These are phyloP conservation scores for Panaeolus papilionaceus DNA, from an alignment of 768 basidiomycete species.

Conservation along the genomic window DNA sequence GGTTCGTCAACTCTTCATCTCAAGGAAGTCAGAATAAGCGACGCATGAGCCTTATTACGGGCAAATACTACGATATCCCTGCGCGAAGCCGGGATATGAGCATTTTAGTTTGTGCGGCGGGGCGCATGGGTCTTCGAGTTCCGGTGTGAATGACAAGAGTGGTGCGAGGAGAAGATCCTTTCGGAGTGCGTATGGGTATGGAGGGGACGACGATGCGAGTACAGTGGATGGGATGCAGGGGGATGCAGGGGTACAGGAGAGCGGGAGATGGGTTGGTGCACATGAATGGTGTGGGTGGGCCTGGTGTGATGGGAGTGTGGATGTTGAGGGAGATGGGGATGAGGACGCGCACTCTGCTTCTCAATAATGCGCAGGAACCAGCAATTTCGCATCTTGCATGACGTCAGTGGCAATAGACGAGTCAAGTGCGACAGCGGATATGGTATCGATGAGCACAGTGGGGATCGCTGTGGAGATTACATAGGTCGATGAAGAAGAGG, in stretches of 20 bases:
- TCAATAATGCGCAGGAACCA: no score
- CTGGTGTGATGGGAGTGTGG: no score
- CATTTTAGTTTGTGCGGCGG: conserved; percentile 44
- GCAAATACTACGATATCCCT: conserved; percentile 60
- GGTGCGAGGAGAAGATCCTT: conserved; percentile 62
- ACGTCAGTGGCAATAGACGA: no score
- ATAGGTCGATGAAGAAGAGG: no score
- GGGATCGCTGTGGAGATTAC: no score
- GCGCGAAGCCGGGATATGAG: conserved; percentile 47
- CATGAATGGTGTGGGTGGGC: no score
- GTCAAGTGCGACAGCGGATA: no score
- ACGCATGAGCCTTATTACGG: conserved; percentile 76
- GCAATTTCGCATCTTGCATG: no score
- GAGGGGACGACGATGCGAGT: conserved; percentile 27
- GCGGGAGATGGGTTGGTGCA: neutral
- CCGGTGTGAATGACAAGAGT: conserved; percentile 16
- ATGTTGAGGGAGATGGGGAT: no score
- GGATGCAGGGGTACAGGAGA: conserved; percentile 15
- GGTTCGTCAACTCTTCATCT: neutral
- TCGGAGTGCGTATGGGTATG: conserved; percentile 41
- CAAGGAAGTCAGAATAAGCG: conserved; percentile 41
- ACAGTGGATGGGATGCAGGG: conserved; percentile 17
- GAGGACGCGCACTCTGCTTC: no score
- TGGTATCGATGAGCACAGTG: no score
- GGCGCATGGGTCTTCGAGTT: neutral